Evolutionary conservation across 208 protist species (phyloP), one percentile per base, ranked within the genome.

Genomic region (Acanthamoeba castellanii): DNA sequence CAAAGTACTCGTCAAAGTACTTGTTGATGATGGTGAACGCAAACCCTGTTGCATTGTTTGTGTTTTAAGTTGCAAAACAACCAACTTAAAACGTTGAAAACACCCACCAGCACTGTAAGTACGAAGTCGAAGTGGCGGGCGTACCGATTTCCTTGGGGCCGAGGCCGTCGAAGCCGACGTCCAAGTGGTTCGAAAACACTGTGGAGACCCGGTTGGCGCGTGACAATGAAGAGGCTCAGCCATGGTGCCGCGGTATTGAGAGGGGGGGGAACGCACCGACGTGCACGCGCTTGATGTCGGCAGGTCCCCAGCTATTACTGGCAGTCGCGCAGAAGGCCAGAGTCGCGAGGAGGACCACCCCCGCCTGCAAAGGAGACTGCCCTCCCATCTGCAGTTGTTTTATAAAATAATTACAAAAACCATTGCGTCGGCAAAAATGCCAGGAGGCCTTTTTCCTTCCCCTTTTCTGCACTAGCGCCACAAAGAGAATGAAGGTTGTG

Each of bases 181-280:
- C 85, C 32, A 91, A 74, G 50, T 91, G 85, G 85, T 91, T 91
- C 20, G 61, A 76, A 37, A 91, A 91, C 85, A 91, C 85, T 74
- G 59, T 9, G 1, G 52, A 1, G 61, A 20, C 7, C 1, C 2
- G 59, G 55, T 22, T 25, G 16, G 16, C 1, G 55, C 20, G 57
- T 27, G 20, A 42, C 37, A 42, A 42, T 1, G 37, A 42, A 14
- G 18, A 68, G 25, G 25, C 59, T 66, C 27, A 32, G 61, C 25
- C 25, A 32, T 25, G 61, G 25, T 25, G 61, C 13, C 1, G 18
- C 16, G 52, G 52, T 7, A 59, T 14, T 25, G 72, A 34, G 22
- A 1, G 32, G 72, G 16, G 72, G 25, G 18, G 72, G 0, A 18
- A 81, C 3, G 32, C 1, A 81, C 72, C 72, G 14, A 81, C 72